phyloP scores from a whole-genome alignment of 495 filamentous ascomycete genomes.

The Margaritispora aquatica region DNA sequence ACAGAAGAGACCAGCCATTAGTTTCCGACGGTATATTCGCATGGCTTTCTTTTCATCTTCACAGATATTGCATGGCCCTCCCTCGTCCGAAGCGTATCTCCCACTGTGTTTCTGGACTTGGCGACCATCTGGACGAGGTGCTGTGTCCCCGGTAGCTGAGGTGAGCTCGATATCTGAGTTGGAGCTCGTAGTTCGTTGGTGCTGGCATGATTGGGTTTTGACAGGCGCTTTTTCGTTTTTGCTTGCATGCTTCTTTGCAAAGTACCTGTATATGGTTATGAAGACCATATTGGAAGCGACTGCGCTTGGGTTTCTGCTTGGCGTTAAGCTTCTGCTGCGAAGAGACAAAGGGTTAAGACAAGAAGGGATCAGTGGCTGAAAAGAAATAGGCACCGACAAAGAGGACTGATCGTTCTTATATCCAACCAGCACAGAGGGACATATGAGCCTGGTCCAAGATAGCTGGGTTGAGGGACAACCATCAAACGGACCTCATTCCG shows the following conservation, averaged over 20 bases:
- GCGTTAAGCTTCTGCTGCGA: too few relatives aligned
- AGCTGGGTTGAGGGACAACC: too few relatives aligned
- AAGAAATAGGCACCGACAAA: too few relatives aligned
- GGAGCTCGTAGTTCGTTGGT: neutral
- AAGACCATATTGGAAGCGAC: neutral
- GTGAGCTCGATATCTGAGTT: neutral
- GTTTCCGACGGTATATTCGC: conserved; percentile 41
- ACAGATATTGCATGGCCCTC: neutral
- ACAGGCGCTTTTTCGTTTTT: neutral
- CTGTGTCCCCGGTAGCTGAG: neutral
- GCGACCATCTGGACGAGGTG: neutral
- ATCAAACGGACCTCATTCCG: neutral
- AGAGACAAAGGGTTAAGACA: too few relatives aligned
- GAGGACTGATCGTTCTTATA: too few relatives aligned
- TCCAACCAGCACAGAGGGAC: too few relatives aligned
- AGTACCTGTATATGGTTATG: conserved; percentile 1
- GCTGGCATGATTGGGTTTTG: neutral
- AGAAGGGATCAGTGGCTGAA: too few relatives aligned
- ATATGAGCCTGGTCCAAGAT: too few relatives aligned
- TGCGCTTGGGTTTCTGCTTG: too few relatives aligned
- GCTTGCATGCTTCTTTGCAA: neutral
- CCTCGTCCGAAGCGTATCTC: neutral
- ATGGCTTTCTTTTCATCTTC: conserved; percentile 10
- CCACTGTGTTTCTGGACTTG: neutral
- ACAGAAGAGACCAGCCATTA: conserved; percentile 44